These are phyloP conservation scores for Arachnopeziza araneosa DNA, from an alignment of 2,329 filamentous ascomycete species.

Conservation along the genomic window DNA sequence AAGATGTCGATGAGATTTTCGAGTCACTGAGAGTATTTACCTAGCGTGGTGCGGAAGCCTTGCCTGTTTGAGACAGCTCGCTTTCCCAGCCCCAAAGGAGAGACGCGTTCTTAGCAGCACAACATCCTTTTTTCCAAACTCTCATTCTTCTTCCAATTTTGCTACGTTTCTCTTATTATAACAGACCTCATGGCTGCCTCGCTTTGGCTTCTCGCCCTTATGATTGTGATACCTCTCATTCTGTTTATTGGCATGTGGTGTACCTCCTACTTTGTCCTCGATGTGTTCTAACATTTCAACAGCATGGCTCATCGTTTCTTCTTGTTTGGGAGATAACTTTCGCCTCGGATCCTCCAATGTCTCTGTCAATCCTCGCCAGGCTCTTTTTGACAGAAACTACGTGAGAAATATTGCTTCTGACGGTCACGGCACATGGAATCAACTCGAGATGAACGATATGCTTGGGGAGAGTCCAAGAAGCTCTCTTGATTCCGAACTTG, in stretches of 20 bases:
- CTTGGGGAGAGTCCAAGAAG: slow-evolving; percentile 27
- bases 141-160: background rate
- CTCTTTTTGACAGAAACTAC: slow-evolving; percentile 29
- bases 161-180: background rate
- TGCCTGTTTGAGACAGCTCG: background rate
- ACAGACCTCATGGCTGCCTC: slow-evolving; percentile 14
- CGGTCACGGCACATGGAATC: slow-evolving; percentile 30
- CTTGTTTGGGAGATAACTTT: slow-evolving; percentile 30
- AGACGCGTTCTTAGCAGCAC: background rate
- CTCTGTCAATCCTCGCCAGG: slow-evolving; percentile 24
- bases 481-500: slow-evolving; percentile 19
- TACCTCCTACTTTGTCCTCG: background rate
- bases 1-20: background rate
- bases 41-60: background rate
- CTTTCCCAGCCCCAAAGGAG: background rate
- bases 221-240: slow-evolving; percentile 21
- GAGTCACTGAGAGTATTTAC: background rate
- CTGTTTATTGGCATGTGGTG: slow-evolving; percentile 26
- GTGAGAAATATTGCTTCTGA: slow-evolving; percentile 27
- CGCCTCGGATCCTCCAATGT: slow-evolving; percentile 21
- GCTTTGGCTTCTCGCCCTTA: slow-evolving; percentile 18
- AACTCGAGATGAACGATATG: slow-evolving; percentile 31
- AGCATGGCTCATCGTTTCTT: slow-evolving; percentile 32
- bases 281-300: background rate
- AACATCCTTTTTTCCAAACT: background rate